Base-by-base conservation (phyloP, 2,329 filamentous ascomycete species). In the Apiospora arundinis region DNA sequence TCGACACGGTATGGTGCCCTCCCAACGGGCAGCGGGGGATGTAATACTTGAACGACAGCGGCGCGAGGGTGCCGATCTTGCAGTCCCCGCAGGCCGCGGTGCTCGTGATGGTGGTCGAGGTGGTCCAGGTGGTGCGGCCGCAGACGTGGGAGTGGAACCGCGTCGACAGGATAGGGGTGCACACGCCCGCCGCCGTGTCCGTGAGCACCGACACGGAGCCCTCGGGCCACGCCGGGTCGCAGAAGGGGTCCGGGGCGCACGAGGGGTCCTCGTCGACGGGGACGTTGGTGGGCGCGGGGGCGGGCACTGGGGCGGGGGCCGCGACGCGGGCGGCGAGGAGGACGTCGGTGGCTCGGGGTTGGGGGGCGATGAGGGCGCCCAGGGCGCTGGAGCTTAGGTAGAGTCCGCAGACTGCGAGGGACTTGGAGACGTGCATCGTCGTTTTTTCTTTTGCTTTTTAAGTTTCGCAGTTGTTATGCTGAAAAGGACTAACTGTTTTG, bases 111-210 rank as follows among this genome's bases (percentile, higher is more conserved):
- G 32, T 40, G 18, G 32, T 23, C 18, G 18, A 14, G 8, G 32
- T 63, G 56, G 56, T 63, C 56, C 56, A 63, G 56, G 56, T 40
- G 32, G 56, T 63, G 56, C 56, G 56, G 21, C 56, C 56, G 56
- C 56, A 63, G 56, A 63, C 56, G 56, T 40, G 32, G 18, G 56
- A 63, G 56, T 40, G 18, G 56, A 63, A 63, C 18, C 56, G 56
- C 32, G 32, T 40, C 32, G 56, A 63, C 18, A 63, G 18, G 8
- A 63, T 28, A 28, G 56, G 56, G 18, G 56, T 63, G 32, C 56
- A 63, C 16, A 6, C 56, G 32, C 56, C 56, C 28, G 56, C 56
- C 32, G 56, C 56, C 28, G 56, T 40, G 56, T 63, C 56, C 18
- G 56, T 37, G 8, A 63, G 5, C 8, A 63, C 56, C 18, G 56